Base-by-base conservation (phyloP, 176 grass and related monocot genomes). In the Pharus latifolius region DNA sequence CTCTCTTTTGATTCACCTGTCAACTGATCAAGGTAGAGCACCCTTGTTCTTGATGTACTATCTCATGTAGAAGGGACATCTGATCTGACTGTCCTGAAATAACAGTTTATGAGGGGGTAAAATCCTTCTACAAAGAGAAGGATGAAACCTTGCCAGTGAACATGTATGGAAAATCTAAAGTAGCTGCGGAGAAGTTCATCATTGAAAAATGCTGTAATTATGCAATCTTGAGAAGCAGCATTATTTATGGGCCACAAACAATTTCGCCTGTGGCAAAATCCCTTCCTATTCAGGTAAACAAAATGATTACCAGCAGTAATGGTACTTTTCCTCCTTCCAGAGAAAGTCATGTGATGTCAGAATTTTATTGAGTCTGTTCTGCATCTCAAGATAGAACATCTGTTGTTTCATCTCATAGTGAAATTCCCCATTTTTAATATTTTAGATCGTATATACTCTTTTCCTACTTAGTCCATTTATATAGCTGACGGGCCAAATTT, bases 41-140 rank as follows among this genome's bases (percentile, higher is more conserved):
- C 17, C 26, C 51, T 43, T 35, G 4, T 80, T 0, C 14, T 15
- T 46, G 13, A 24, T 73, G 23, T 0, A 3, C 4, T 14, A 14
- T 50, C 32, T 8, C 8, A 1, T 41, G 41, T 64, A 49, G 45
- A 6, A 54, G 52, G 31, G 15, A 42, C 47, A 49, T 63, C 15
- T 80, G 15, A 62, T 73, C 40, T 63, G 12, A 42, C 17, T 41
- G 51, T 47, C 38, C 7, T 88, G 24, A 60, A 65, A 35, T 70
- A 44, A 54, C 86, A 98, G 94, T 98, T 78, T 98, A 98, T 66
- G 83, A 92, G 68, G 89, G 94, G 2, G 38, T 80, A 13, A 90
- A 90, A 85, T 88, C 89, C 25, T 98, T 90, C 91, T 98, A 92
- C 64, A 92, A 83, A 83, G 89, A 97, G 65, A 89, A 83, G 13